Percentiles rank a stretch among this genome's conserved stretches.
Conservation (phyloP, 2,329 filamentous ascomycete genomes). For the Aquanectria penicillioides region DNA sequence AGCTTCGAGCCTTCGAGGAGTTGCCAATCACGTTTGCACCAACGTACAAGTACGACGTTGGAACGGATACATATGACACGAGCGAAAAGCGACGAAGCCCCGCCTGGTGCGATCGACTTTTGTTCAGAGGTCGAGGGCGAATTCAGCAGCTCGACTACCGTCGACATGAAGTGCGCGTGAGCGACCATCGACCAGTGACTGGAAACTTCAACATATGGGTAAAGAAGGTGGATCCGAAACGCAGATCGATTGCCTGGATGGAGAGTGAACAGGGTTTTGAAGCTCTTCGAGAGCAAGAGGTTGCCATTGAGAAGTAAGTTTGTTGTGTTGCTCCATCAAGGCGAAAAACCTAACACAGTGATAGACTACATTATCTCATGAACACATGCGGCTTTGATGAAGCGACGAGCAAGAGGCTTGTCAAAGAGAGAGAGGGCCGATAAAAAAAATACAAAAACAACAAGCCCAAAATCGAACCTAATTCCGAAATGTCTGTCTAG, state of each 20-base stretch:
- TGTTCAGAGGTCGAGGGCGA: slow-evolving; percentile 84
- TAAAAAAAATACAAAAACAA: slow-evolving; percentile 39
- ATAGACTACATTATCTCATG: slow-evolving; percentile 62
- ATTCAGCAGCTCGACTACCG: slow-evolving; percentile 90
- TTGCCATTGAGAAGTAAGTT: slow-evolving; percentile 80
- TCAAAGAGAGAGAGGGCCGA: slow-evolving; percentile 52
- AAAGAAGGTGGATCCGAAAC: slow-evolving; percentile 79
- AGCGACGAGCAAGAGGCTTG: slow-evolving; percentile 58
- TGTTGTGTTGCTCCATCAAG: no score
- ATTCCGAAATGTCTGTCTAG: slow-evolving; percentile 8
- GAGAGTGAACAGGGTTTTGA: slow-evolving; percentile 80
- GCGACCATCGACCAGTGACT: slow-evolving; percentile 93
- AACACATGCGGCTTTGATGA: slow-evolving; percentile 64
- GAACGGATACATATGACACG: slow-evolving; percentile 91
- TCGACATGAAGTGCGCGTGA: slow-evolving; percentile 88
- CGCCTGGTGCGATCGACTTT: slow-evolving; percentile 93
- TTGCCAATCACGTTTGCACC: slow-evolving; percentile 90
- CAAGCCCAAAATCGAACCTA: slow-evolving; percentile 21
- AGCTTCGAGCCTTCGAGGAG: slow-evolving; percentile 90
- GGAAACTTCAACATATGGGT: slow-evolving; percentile 84
- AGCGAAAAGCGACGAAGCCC: slow-evolving; percentile 94
- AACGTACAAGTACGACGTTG: slow-evolving; percentile 98
- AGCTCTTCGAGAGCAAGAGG: slow-evolving; percentile 73
- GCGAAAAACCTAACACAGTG: slow-evolving; percentile 33
- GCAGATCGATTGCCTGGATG: slow-evolving; percentile 74